phyloP scores from a whole-genome alignment of 1,284 basidiomycete genomes.

The Schizophyllum amplum region DNA sequence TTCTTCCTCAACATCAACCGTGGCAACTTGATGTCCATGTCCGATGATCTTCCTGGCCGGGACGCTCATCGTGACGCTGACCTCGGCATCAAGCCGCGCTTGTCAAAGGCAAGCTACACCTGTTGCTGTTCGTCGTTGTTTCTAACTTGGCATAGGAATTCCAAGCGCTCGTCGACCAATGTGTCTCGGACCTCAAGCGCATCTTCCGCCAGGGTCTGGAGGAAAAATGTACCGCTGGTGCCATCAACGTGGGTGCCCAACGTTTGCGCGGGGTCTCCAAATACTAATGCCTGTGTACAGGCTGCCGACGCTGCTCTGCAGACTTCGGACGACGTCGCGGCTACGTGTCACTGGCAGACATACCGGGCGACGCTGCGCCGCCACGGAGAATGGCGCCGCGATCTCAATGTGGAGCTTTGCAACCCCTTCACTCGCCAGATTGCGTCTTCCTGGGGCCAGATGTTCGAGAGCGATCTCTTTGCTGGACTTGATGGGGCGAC shows the following conservation, averaged over 20 bases:
- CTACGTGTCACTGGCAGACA: slow-evolving; percentile 44
- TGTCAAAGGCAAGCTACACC: slow-evolving; percentile 29
- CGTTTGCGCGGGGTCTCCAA: neutral
- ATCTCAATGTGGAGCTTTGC: slow-evolving; percentile 50
- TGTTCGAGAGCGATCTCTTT: slow-evolving; percentile 56
- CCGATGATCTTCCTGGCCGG: neutral
- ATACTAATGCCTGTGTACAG: slow-evolving; percentile 19
- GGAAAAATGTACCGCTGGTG: slow-evolving; percentile 46
- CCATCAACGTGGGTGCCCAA: slow-evolving; percentile 31
- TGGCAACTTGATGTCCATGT: slow-evolving; percentile 1
- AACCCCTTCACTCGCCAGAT: slow-evolving; percentile 52
- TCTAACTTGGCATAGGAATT: slow-evolving; percentile 34
- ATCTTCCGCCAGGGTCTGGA: slow-evolving; percentile 47
- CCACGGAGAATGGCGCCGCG: slow-evolving; percentile 44
- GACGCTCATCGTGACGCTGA: slow-evolving; percentile 20
- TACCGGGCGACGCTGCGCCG: slow-evolving; percentile 39
- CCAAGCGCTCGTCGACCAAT: slow-evolving; percentile 30
- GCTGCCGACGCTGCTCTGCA: slow-evolving; percentile 39
- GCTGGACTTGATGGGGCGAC: slow-evolving; percentile 34
- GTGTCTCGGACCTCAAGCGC: slow-evolving; percentile 36
- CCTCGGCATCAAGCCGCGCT: slow-evolving; percentile 36
- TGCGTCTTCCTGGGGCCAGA: slow-evolving; percentile 47
- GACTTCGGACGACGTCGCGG: slow-evolving; percentile 42
- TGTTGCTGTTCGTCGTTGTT: neutral
- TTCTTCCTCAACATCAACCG: neutral